These are phyloP conservation scores for Helicostylum pulchrum DNA, from an alignment of 192 early-diverging fungal species.

Conservation along the genomic window DNA sequence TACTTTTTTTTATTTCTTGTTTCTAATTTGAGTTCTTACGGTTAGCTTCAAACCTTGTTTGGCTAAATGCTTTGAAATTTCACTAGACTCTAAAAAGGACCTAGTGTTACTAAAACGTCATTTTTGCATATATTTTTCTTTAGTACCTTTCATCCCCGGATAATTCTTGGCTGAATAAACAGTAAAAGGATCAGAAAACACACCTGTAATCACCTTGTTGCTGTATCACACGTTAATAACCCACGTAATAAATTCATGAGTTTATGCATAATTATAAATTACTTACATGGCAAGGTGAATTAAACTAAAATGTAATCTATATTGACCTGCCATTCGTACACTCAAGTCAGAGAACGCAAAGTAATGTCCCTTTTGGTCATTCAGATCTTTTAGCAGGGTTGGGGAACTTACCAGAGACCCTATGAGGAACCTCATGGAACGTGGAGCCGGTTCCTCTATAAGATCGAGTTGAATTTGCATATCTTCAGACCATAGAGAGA, in stretches of 20 bases:
- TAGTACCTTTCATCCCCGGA: constrained; percentile 14
- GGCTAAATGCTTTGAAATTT: constrained; percentile 11
- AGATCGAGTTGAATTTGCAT: constrained; percentile 7
- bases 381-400: constrained; percentile 75
- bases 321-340: constrained; percentile 80
- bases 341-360: constrained; percentile 93
- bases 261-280: too few relatives aligned
- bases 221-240: not conserved
- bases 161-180: constrained; percentile 16
- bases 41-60: constrained; percentile 10
- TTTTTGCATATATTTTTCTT: not conserved
- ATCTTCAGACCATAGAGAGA: constrained; percentile 11
- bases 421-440: constrained; percentile 50
- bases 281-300: constrained; percentile 9
- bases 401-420: constrained; percentile 87
- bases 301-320: constrained; percentile 34
- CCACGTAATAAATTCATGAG: too few relatives aligned
- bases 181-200: constrained; percentile 17
- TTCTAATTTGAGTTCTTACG: not conserved
- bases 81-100: constrained; percentile 3
- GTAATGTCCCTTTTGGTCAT: constrained; percentile 76
- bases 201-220: not conserved
- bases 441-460: constrained; percentile 71
- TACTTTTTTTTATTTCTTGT: not conserved
- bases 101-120: not conserved